phyloP scores from a whole-genome alignment of 2,329 filamentous ascomycete species.

The Exophiala sideris region DNA sequence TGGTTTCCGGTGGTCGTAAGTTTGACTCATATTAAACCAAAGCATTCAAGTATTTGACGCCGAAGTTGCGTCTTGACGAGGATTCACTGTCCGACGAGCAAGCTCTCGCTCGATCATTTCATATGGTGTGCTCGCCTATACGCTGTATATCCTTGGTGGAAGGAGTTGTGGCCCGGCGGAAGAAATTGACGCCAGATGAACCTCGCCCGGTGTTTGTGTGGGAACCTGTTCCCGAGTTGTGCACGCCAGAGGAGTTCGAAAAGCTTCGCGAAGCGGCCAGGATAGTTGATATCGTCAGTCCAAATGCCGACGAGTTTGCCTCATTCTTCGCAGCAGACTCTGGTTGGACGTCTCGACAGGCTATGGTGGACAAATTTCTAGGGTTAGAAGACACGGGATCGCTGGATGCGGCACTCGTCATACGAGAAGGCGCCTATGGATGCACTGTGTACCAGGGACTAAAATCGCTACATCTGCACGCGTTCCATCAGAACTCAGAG shows the following conservation, averaged over 20 bases:
- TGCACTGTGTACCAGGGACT: constrained; percentile 48
- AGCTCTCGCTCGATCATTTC: constrained; percentile 72
- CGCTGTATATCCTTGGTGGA: constrained; percentile 74
- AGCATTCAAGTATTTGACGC: constrained; percentile 83
- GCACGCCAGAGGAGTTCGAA: constrained; percentile 62
- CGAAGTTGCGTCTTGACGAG: constrained; percentile 76
- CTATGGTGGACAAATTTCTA: constrained; percentile 37
- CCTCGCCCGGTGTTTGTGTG: constrained; percentile 75
- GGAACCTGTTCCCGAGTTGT: constrained; percentile 92
- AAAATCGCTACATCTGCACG: constrained; percentile 66
- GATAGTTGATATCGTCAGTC: constrained; percentile 61
- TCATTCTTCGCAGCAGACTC: constrained; percentile 63
- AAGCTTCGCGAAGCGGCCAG: constrained; percentile 53
- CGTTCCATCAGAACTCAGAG: constrained; percentile 57
- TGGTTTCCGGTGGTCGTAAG: constrained; percentile 10
- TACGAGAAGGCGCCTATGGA: constrained; percentile 63
- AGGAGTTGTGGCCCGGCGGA: constrained; percentile 60
- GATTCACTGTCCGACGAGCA: constrained; percentile 65
- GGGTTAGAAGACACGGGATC: constrained; percentile 36
- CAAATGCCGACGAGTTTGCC: constrained; percentile 87
- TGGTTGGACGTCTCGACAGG: constrained; percentile 27
- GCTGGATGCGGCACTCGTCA: constrained; percentile 33
- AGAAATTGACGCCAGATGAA: constrained; percentile 36
- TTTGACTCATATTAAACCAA: constrained; percentile 30
- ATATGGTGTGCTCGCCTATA: constrained; percentile 77